These are phyloP conservation scores for Tripidium arundinaceum DNA, from an alignment of 202 grass and related monocot species.

Conservation along the genomic window DNA sequence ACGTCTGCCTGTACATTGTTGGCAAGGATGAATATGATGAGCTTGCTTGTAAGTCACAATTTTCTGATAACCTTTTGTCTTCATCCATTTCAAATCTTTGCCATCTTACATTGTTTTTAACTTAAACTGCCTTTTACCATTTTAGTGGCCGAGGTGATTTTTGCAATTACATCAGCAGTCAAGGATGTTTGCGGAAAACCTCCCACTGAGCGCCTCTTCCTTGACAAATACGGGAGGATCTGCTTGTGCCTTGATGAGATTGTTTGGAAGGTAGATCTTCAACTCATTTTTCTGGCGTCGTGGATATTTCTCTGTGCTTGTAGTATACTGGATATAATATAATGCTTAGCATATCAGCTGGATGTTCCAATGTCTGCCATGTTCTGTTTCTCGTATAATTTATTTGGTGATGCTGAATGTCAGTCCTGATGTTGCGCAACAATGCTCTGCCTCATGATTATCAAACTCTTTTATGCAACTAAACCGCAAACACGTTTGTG, in stretches of 20 bases:
- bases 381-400: neutral
- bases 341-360: neutral
- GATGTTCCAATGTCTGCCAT: neutral
- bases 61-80: neutral
- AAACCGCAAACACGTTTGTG: neutral
- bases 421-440: neutral
- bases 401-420: neutral
- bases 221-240: slow-evolving; percentile 93
- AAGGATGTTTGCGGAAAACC: slow-evolving; percentile 92
- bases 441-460: neutral
- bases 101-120: neutral
- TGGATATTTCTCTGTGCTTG: neutral
- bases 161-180: slow-evolving; percentile 77
- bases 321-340: neutral
- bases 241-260: slow-evolving; percentile 95
- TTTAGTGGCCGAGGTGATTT: slow-evolving; percentile 86
- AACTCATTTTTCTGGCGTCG: neutral
- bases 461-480: neutral
- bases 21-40: slow-evolving; percentile 99
- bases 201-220: slow-evolving; percentile 80
- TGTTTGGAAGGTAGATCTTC: slow-evolving; percentile 73
- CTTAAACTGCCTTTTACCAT: neutral
- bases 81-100: neutral
- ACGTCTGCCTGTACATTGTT: slow-evolving; percentile 87
- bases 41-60: slow-evolving; percentile 72